phyloP scores from a whole-genome alignment of 2,329 filamentous ascomycete genomes.

The Didymella keratinophila region DNA sequence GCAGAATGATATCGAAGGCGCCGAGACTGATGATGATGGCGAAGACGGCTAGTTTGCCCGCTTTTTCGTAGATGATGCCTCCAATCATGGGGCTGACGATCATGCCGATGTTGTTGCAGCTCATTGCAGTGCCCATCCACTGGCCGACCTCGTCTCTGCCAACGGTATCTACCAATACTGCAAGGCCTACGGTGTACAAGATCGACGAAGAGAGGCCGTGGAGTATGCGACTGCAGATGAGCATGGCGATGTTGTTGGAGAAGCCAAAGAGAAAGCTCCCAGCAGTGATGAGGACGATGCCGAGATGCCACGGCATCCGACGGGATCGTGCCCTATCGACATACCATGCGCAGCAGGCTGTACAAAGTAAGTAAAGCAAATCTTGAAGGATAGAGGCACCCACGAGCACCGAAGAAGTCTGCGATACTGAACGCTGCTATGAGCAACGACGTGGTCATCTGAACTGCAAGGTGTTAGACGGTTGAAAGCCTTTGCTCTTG shows the following conservation, averaged over 20 bases:
- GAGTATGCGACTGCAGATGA: slow-evolving; percentile 23
- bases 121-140: slow-evolving; percentile 29
- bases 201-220: slow-evolving; percentile 26
- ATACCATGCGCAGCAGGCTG: slow-evolving; percentile 26
- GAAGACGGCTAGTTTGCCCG: slow-evolving; percentile 17
- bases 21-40: slow-evolving; percentile 1
- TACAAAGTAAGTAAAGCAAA: not conserved
- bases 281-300: slow-evolving; percentile 22
- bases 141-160: slow-evolving; percentile 23
- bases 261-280: slow-evolving; percentile 26
- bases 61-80: slow-evolving; percentile 26
- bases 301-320: slow-evolving; percentile 22
- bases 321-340: slow-evolving; percentile 22
- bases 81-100: slow-evolving; percentile 27
- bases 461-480: not conserved
- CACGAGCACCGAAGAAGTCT: slow-evolving; percentile 6
- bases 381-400: not conserved
- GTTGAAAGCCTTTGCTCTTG: not conserved
- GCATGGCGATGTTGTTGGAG: slow-evolving; percentile 22
- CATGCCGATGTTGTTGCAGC: slow-evolving; percentile 25
- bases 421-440: not conserved
- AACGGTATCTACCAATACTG: slow-evolving; percentile 25
- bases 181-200: slow-evolving; percentile 26
- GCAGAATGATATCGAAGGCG: slow-evolving; percentile 19
- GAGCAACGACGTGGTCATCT: slow-evolving; percentile 1